These are phyloP conservation scores for Aspergillus sp. DNA, from an alignment of 2,329 filamentous ascomycete genomes.

Conservation along the genomic window DNA sequence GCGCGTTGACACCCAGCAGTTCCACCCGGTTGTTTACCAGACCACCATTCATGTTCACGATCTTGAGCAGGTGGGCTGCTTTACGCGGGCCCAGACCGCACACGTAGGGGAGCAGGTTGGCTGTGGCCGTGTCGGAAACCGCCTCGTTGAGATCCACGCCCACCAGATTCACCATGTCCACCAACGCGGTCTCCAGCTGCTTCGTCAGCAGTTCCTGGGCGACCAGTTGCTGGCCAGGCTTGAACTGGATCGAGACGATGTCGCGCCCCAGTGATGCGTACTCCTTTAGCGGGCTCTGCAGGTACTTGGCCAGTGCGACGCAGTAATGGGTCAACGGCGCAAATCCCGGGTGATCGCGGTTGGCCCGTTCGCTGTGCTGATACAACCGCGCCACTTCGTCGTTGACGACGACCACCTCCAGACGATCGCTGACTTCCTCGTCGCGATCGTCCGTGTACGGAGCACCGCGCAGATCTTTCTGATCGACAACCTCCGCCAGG, in stretches of 20 bases:
- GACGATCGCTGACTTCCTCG: constrained; percentile 64
- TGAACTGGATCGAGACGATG: constrained; percentile 76
- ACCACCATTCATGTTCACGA: constrained; percentile 85
- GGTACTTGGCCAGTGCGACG: constrained; percentile 76
- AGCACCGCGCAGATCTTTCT: constrained; percentile 67
- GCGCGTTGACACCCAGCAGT: constrained; percentile 78
- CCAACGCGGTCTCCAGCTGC: constrained; percentile 89
- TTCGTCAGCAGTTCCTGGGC: constrained; percentile 79
- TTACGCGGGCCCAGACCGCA: constrained; percentile 89
- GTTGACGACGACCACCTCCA: constrained; percentile 88
- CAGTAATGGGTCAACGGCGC: constrained; percentile 78
- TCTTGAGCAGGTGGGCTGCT: constrained; percentile 74
- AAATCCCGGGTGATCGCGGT: constrained; percentile 71
- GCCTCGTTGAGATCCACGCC: constrained; percentile 94
- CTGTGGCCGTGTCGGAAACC: constrained; percentile 68
- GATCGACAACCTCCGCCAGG: constrained; percentile 66
- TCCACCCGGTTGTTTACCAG: constrained; percentile 76
- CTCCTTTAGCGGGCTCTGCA: constrained; percentile 93
- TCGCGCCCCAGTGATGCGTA: constrained; percentile 89
- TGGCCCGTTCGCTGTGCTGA: constrained; percentile 76
- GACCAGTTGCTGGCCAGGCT: constrained; percentile 80
- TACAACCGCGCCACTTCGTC: constrained; percentile 96
- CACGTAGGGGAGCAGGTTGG: constrained; percentile 82
- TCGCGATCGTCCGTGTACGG: constrained; percentile 79
- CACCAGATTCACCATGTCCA: constrained; percentile 95